Percentiles rank a stretch among this genome's conserved stretches.
These are phyloP conservation scores for Roridomyces roridus DNA, from an alignment of 768 basidiomycete species.

Conservation along the genomic window DNA sequence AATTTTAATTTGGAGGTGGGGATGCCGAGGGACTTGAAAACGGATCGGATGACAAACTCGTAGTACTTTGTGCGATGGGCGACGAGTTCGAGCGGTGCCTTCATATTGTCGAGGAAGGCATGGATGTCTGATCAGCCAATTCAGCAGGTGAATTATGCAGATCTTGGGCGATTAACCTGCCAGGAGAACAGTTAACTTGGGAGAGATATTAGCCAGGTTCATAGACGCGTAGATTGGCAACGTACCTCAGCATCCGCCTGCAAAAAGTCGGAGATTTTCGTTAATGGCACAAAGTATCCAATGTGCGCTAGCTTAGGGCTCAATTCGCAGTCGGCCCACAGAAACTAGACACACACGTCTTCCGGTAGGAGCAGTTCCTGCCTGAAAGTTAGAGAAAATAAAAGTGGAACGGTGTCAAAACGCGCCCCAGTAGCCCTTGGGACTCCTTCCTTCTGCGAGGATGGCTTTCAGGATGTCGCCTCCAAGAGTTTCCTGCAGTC, in stretches of 20 bases:
- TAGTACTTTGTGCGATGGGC: conserved; percentile 91
- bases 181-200: conserved; percentile 13
- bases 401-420: conserved; percentile 25
- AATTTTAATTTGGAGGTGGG: conserved; percentile 85
- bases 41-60: conserved; percentile 76
- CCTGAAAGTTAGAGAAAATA: conserved; percentile 11
- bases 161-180: not conserved
- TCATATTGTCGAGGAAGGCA: conserved; percentile 96
- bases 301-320: conserved; percentile 75
- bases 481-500: conserved; percentile 88
- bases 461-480: conserved; percentile 84
- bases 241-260: conserved; percentile 86
- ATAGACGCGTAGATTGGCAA: not conserved
- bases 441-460: conserved; percentile 74
- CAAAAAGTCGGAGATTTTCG: conserved; percentile 96
- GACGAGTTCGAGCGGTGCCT: conserved; percentile 93
- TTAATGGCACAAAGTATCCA: conserved; percentile 94
- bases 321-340: not conserved
- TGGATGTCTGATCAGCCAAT: conserved; percentile 73
- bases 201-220: not conserved
- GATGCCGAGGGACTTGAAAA: conserved; percentile 90
- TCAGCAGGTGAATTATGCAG: not conserved
- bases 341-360: conserved; percentile 66
- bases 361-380: conserved; percentile 94
- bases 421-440: conserved; percentile 93